phyloP scores from a whole-genome alignment of 1,139 yeast genomes.

The Blastobotrys capitulatus region DNA sequence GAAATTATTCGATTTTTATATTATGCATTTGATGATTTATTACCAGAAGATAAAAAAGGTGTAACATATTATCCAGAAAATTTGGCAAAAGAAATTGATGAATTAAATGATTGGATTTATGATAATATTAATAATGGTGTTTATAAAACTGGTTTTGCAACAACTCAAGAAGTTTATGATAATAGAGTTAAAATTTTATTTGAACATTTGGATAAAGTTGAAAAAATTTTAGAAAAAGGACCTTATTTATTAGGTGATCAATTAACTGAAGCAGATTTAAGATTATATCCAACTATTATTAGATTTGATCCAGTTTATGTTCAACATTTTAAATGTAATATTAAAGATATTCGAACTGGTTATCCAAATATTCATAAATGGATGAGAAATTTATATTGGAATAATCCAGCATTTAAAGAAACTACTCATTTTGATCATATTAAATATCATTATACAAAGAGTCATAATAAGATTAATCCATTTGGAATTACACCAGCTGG shows the following conservation, averaged over 20 bases:
- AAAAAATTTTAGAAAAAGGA: slow-evolving; percentile 49
- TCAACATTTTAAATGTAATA: slow-evolving; percentile 91
- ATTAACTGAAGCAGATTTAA: slow-evolving; percentile 84
- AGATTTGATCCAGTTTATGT: slow-evolving; percentile 90
- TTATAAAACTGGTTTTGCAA: slow-evolving; percentile 88
- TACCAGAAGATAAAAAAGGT: slow-evolving; percentile 39
- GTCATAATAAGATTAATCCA: slow-evolving; percentile 79
- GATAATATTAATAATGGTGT: slow-evolving; percentile 89
- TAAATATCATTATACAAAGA: slow-evolving; percentile 77
- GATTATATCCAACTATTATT: slow-evolving; percentile 76
- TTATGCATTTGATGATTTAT: slow-evolving; percentile 54
- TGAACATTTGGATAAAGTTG: slow-evolving; percentile 68
- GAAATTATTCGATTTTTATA: slow-evolving; percentile 84
- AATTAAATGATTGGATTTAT: slow-evolving; percentile 77
- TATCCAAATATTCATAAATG: slow-evolving; percentile 77
- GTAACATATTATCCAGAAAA: slow-evolving; percentile 61
- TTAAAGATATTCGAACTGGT: slow-evolving; percentile 72
- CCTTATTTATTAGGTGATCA: slow-evolving; percentile 58
- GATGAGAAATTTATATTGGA: slow-evolving; percentile 84
- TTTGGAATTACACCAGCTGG: slow-evolving; percentile 82
- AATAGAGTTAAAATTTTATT: slow-evolving; percentile 63
- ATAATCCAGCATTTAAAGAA: slow-evolving; percentile 62
- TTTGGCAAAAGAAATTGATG: slow-evolving; percentile 58
- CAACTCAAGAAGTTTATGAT: slow-evolving; percentile 78
- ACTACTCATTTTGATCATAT: slow-evolving; percentile 88